These are phyloP conservation scores for Trichophyton mentagrophytes DNA, from an alignment of 2,329 filamentous ascomycete genomes.

Conservation along the genomic window DNA sequence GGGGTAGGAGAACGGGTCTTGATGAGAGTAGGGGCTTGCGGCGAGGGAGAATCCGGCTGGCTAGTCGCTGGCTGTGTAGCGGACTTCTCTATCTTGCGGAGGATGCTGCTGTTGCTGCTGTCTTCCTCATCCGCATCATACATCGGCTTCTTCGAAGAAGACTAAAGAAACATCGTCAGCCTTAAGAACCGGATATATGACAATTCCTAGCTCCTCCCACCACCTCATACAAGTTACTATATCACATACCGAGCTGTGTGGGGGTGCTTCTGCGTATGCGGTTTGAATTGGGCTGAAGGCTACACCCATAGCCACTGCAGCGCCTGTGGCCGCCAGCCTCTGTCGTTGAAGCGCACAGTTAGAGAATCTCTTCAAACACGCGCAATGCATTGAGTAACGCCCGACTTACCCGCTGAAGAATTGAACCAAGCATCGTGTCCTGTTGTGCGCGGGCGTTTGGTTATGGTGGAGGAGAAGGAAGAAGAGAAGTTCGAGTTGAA, in stretches of 20 bases:
- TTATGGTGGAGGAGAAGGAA: not conserved
- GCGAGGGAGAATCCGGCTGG: not conserved
- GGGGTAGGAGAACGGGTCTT: slow-evolving; percentile 33
- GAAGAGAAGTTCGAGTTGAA: slow-evolving; percentile 3
- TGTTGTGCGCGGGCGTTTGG: slow-evolving; percentile 9
- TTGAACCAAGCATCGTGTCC: slow-evolving; percentile 28
- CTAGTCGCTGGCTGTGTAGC: not conserved
- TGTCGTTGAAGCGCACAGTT: slow-evolving; percentile 11
- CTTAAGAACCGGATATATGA: not conserved
- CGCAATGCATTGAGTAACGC: not conserved
- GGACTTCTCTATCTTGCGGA: slow-evolving; percentile 6
- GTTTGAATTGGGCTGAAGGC: slow-evolving; percentile 30
- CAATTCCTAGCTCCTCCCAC: not conserved
- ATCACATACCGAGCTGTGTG: slow-evolving; percentile 22
- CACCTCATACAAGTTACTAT: not conserved
- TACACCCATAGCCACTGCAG: slow-evolving; percentile 29
- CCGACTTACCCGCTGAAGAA: slow-evolving; percentile 28
- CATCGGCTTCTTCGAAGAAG: slow-evolving; percentile 12
- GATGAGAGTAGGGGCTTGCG: not conserved
- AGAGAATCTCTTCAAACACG: slow-evolving; percentile 8
- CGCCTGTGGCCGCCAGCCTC: slow-evolving; percentile 30
- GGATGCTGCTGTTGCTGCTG: not conserved
- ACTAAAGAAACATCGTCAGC: slow-evolving; percentile 3
- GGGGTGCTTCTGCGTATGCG: slow-evolving; percentile 32
- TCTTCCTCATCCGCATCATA: slow-evolving; percentile 13